A percentile compares a stretch with the other conserved stretches of the same genome.
Evolutionary conservation across 257 asterid genomes (phyloP).

Genomic region (Verbascum thapsus): DNA sequence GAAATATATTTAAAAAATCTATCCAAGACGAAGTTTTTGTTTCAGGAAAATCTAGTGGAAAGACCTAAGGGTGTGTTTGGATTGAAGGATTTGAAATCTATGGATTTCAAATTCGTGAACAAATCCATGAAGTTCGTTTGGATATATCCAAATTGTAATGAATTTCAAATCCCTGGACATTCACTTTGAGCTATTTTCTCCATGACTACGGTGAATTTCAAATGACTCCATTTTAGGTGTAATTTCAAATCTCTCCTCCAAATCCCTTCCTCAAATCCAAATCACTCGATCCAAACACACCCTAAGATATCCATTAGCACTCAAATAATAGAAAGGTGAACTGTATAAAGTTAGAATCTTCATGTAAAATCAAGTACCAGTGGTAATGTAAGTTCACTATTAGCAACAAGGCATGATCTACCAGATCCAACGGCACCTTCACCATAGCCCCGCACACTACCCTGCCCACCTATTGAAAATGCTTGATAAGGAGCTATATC

Average conservation of each 20-base stretch:
- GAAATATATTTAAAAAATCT: too few relatives aligned
- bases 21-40: not conserved
- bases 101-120: too few relatives aligned
- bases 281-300: too few relatives aligned
- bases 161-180: too few relatives aligned
- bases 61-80: not conserved
- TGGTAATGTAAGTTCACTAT: conserved; percentile 76
- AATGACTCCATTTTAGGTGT: too few relatives aligned
- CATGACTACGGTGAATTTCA: too few relatives aligned
- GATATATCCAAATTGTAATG: too few relatives aligned
- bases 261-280: too few relatives aligned
- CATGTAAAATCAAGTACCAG: conserved; percentile 53
- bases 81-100: too few relatives aligned
- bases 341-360: conserved; percentile 2
- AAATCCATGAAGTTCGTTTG: too few relatives aligned
- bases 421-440: conserved; percentile 98
- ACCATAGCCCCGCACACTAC: conserved; percentile 93
- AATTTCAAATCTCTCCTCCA: too few relatives aligned
- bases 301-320: conserved; percentile 9
- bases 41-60: conserved; percentile 14
- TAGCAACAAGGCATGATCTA: conserved; percentile 85
- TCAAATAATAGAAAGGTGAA: not conserved
- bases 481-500: conserved; percentile 99
- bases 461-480: conserved; percentile 88
- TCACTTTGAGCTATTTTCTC: too few relatives aligned